Conservation (phyloP, 192 early-diverging fungal genomes). For the Podila verticillata region DNA sequence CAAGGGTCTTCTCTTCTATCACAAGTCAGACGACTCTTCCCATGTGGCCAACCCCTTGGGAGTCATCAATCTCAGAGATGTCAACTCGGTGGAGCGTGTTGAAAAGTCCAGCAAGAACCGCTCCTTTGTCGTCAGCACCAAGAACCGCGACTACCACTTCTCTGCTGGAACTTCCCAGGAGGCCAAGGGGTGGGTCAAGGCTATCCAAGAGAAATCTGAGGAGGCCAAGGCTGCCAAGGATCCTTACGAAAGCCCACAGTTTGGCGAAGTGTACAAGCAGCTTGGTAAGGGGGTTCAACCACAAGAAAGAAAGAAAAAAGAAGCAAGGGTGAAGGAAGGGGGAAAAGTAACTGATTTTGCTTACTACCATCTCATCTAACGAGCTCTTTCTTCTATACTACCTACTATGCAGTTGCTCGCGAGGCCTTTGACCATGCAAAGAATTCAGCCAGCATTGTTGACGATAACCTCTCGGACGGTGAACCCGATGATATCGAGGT, state of each 20-base stretch:
- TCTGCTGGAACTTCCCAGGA: constrained; percentile 38
- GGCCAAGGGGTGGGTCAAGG: constrained; percentile 52
- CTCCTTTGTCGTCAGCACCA: constrained; percentile 50
- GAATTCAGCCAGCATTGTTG: constrained; percentile 33
- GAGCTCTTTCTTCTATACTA: background rate
- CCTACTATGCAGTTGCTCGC: constrained; percentile 21
- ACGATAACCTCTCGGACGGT: constrained; percentile 47
- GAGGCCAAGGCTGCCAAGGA: constrained; percentile 33
- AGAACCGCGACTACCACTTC: constrained; percentile 50
- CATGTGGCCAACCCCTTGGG: constrained; percentile 39
- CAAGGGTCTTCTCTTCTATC: constrained; percentile 48
- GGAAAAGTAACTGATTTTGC: constrained; percentile 3
- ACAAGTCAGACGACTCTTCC: constrained; percentile 44
- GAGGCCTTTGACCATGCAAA: constrained; percentile 46
- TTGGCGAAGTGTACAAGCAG: constrained; percentile 51
- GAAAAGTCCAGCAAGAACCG: constrained; percentile 45
- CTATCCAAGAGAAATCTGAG: constrained; percentile 40
- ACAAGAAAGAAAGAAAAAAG: background rate
- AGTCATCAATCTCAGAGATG: constrained; percentile 52
- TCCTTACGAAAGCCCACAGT: constrained; percentile 27
- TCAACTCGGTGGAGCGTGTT: constrained; percentile 43
- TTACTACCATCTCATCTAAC: background rate
- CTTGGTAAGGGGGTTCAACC: constrained; percentile 31
- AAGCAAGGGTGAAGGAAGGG: background rate
- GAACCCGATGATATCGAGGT: constrained; percentile 50